Evolutionary conservation across 441 rosid genomes (phyloP).

Genomic region (Codiaeum variegatum): DNA sequence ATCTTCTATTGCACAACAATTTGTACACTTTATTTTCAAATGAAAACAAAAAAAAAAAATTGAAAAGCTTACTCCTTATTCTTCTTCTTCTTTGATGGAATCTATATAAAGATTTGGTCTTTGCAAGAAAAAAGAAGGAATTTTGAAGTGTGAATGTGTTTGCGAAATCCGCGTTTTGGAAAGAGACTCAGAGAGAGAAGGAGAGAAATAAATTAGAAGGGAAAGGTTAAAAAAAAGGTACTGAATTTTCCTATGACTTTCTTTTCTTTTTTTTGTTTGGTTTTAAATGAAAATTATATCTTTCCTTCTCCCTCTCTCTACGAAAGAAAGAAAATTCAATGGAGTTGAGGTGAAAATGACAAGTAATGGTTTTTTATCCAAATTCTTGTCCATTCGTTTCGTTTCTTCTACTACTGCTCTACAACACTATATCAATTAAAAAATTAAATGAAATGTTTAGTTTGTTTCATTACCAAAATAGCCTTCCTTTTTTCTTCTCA

Average conservation of each 20-base stretch:
- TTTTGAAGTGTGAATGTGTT: slow-evolving; percentile 12
- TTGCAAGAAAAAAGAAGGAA: slow-evolving; percentile 1
- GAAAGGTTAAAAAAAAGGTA: slow-evolving; percentile 3
- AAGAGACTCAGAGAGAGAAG: not conserved
- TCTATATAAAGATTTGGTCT: not conserved
- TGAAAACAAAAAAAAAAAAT: not conserved
- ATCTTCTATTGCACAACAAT: not conserved
- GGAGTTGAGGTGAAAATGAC: slow-evolving; percentile 25
- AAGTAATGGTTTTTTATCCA: slow-evolving; percentile 20
- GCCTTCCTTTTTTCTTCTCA: not conserved
- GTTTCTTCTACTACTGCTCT: not conserved
- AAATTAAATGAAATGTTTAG: not conserved
- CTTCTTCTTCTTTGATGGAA: not conserved
- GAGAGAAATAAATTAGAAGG: not conserved
- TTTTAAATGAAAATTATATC: no score
- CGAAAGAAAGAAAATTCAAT: slow-evolving; percentile 22
- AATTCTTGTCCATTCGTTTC: slow-evolving; percentile 26
- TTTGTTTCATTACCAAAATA: not conserved
- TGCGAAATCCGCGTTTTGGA: slow-evolving; percentile 36
- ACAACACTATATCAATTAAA: not conserved
- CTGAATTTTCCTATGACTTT: slow-evolving; percentile 28
- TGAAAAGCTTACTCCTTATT: not conserved
- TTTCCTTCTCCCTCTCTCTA: not conserved
- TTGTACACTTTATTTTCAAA: not conserved
- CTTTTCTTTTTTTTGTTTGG: slow-evolving; percentile 4